Evolutionary conservation across 805 yeast species (phyloP).

Genomic region (Blastobotrys terrestris): DNA sequence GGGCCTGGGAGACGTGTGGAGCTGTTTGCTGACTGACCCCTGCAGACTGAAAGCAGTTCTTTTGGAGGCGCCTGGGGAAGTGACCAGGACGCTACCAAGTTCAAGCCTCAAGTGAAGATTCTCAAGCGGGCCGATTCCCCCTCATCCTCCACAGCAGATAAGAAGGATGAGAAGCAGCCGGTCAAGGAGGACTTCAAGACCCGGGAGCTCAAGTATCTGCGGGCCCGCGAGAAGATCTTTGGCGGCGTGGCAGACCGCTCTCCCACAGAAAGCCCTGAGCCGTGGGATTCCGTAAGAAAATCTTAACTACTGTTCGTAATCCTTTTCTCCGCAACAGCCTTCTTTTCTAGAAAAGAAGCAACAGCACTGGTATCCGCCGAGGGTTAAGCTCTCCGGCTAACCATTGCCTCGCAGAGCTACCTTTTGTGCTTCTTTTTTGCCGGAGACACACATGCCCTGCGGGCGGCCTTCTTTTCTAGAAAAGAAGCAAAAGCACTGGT

Average conservation of each 20-base stretch:
- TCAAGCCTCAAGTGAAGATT: conserved; percentile 17
- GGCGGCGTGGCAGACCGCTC: conserved; percentile 7
- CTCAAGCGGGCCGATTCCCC: conserved; percentile 13
- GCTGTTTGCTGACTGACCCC: too few species aligned
- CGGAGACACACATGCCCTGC: too few species aligned
- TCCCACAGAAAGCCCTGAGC: conserved; percentile 5
- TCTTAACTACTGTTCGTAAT: neutral
- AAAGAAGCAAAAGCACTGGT: too few species aligned
- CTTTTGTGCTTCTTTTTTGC: too few species aligned
- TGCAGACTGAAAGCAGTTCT: neutral
- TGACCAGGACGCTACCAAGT: conserved; percentile 1
- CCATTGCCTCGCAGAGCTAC: too few species aligned
- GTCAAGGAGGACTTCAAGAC: conserved; percentile 7
- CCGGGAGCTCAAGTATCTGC: conserved; percentile 9
- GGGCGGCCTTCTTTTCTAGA: too few species aligned
- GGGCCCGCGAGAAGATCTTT: conserved; percentile 16
- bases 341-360: neutral
- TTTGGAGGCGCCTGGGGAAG: conserved; percentile 3
- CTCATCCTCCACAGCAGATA: neutral
- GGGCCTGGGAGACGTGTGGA: too few species aligned
- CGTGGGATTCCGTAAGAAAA: neutral
- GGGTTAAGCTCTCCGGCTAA: too few species aligned
- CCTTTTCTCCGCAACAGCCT: too few species aligned
- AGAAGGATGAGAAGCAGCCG: conserved; percentile 3
- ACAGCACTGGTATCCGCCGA: too few species aligned